A percentile compares a stretch with the other conserved stretches of the same genome.
Conservation (phyloP, 768 basidiomycete genomes). For the Tephrocybe sp. region DNA sequence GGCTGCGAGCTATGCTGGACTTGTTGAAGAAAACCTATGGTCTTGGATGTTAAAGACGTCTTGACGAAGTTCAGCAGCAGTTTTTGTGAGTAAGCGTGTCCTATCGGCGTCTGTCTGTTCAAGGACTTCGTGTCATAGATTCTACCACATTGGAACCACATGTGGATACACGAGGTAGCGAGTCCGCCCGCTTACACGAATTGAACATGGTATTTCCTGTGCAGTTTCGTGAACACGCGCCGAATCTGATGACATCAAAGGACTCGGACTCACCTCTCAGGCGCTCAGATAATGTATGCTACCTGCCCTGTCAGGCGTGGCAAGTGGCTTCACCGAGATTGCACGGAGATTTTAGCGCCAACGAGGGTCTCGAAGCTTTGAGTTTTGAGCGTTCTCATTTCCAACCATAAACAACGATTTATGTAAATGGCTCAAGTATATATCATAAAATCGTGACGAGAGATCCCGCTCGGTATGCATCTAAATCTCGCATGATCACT, state of each 20-base stretch:
- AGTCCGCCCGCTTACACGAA: neutral
- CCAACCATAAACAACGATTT: too few species aligned
- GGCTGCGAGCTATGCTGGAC: too few species aligned
- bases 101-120: constrained; percentile 1
- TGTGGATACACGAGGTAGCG: constrained; percentile 6
- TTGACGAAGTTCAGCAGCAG: neutral
- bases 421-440: too few species aligned
- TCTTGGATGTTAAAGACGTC: neutral
- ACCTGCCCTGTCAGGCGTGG: too few species aligned
- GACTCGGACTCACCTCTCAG: too few species aligned
- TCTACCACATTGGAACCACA: constrained; percentile 5
- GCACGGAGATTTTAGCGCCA: too few species aligned
- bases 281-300: too few species aligned
- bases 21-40: too few species aligned
- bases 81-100: neutral
- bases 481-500: neutral
- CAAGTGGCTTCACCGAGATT: too few species aligned
- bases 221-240: constrained; percentile 4
- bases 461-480: neutral
- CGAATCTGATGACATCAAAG: neutral
- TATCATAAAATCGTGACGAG: too few species aligned
- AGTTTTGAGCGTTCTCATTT: too few species aligned
- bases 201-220: neutral
- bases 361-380: too few species aligned
- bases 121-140: neutral